Percentiles rank a stretch among this genome's conserved stretches.
Conservation (phyloP, 179 eudicot genomes). For the Spinacia oleracea region DNA sequence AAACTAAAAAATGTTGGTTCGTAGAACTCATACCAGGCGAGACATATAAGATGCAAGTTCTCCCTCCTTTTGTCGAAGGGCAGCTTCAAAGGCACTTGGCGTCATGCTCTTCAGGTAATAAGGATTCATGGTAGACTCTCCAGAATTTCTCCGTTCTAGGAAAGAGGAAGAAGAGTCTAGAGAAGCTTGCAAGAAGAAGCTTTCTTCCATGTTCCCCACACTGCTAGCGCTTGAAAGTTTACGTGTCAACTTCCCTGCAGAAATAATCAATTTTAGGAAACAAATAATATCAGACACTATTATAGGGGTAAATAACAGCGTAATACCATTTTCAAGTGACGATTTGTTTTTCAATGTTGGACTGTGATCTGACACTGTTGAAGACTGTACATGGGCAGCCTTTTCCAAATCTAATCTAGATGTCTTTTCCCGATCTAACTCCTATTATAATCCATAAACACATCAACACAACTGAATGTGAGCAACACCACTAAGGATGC, state of each 20-base stretch:
- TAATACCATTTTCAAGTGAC: conserved; percentile 67
- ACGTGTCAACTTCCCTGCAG: conserved; percentile 68
- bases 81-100: conserved; percentile 82
- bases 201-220: conserved; percentile 81
- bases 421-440: conserved; percentile 77
- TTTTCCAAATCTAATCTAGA: conserved; percentile 81
- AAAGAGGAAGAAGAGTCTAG: conserved; percentile 68
- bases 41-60: conserved; percentile 94
- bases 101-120: conserved; percentile 83
- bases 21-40: conserved; percentile 62
- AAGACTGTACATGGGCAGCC: conserved; percentile 57
- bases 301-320: background rate
- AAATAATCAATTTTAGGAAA: conserved; percentile 15
- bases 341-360: conserved; percentile 56
- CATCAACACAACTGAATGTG: background rate
- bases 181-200: conserved; percentile 90
- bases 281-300: background rate
- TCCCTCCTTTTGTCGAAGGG: conserved; percentile 96
- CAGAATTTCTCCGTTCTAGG: conserved; percentile 70
- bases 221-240: conserved; percentile 89
- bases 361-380: conserved; percentile 55
- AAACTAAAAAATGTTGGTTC: background rate
- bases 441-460: conserved; percentile 40
- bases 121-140: conserved; percentile 66
- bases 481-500: background rate